Conservation (phyloP, 78 protist species). For the Chrysochromulina parva region DNA sequence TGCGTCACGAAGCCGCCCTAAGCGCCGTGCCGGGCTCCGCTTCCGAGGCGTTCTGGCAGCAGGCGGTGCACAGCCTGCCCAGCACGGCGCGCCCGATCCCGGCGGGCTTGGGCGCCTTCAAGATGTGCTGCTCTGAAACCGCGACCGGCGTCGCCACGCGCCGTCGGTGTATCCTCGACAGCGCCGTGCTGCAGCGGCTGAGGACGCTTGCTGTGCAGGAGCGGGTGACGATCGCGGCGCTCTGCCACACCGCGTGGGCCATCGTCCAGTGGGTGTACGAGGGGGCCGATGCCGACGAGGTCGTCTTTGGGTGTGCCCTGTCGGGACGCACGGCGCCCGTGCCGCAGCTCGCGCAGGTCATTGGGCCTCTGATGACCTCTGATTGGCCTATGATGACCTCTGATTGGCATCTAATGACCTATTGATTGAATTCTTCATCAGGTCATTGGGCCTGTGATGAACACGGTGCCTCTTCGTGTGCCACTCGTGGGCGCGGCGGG, state of each 20-base stretch:
- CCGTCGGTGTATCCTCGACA: neutral
- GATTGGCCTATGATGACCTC: too few relatives aligned
- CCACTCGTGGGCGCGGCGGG: neutral
- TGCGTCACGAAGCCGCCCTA: neutral
- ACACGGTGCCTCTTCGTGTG: neutral
- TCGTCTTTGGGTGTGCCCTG: neutral
- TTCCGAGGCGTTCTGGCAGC: neutral
- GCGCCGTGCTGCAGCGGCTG: neutral
- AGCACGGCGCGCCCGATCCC: neutral
- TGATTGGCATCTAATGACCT: too few relatives aligned
- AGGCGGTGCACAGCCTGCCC: neutral
- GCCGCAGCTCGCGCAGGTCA: neutral
- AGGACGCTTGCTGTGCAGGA: neutral
- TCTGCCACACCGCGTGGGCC: neutral
- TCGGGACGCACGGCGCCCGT: neutral
- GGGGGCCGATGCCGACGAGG: neutral
- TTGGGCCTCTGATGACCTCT: neutral
- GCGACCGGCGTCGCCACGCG: too few relatives aligned
- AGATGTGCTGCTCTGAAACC: too few relatives aligned
- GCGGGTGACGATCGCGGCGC: neutral
- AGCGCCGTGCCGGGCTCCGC: neutral
- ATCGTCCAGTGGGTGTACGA: neutral
- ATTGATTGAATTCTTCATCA: too few relatives aligned
- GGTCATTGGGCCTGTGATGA: neutral
- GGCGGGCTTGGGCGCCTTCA: too few relatives aligned